Conservation (phyloP, 176 grass and related monocot genomes). For the Metroxylon sagu region DNA sequence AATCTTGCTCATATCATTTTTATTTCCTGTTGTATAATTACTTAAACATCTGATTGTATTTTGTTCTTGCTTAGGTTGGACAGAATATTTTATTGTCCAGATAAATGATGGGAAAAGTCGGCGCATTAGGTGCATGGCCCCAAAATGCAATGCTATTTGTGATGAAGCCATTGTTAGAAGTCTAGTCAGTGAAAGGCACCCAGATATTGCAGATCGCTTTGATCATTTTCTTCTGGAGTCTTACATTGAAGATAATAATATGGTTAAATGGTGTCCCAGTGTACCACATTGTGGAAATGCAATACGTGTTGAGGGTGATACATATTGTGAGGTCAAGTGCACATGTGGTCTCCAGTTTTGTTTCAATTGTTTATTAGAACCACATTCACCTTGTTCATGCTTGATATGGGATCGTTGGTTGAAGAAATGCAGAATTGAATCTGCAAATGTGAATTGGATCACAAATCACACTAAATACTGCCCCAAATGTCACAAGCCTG, state of each 20-base stretch:
- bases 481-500: slow-evolving; percentile 81
- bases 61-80: slow-evolving; percentile 47
- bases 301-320: slow-evolving; percentile 73
- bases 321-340: slow-evolving; percentile 75
- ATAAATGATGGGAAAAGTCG: slow-evolving; percentile 82
- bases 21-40: too few species aligned
- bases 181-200: slow-evolving; percentile 47
- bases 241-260: slow-evolving; percentile 87
- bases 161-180: slow-evolving; percentile 64
- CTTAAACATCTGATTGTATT: too few species aligned
- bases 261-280: slow-evolving; percentile 84
- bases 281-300: slow-evolving; percentile 82
- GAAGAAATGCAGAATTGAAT: slow-evolving; percentile 67
- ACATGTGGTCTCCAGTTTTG: slow-evolving; percentile 77
- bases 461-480: slow-evolving; percentile 79
- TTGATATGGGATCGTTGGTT: slow-evolving; percentile 74
- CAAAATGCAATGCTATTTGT: slow-evolving; percentile 62
- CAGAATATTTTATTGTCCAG: slow-evolving; percentile 74
- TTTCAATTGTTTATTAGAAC: slow-evolving; percentile 73
- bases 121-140: slow-evolving; percentile 67
- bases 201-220: slow-evolving; percentile 63
- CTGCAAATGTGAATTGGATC: slow-evolving; percentile 85
- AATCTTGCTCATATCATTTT: too few species aligned
- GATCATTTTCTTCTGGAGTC: slow-evolving; percentile 77
- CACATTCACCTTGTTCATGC: slow-evolving; percentile 82